Conservation (phyloP, 805 yeast species). For the Candida bentonensis region DNA sequence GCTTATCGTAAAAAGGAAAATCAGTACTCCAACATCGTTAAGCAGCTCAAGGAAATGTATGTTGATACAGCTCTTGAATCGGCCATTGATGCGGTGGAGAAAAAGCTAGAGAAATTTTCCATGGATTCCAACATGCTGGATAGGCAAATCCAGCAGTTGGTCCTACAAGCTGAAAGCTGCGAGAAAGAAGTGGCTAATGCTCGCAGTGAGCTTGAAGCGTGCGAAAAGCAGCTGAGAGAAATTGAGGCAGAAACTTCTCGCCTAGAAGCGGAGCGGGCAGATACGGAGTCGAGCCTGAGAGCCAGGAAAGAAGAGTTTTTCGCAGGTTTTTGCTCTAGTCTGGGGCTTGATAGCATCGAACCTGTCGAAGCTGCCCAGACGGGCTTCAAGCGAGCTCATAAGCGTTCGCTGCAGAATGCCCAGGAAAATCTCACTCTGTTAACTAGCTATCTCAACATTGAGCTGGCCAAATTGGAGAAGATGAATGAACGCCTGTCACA, state of each 20-base stretch:
- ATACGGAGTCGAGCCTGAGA: conserved; percentile 16
- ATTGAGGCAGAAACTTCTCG: not conserved
- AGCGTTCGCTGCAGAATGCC: conserved; percentile 2
- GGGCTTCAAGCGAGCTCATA: conserved; percentile 10
- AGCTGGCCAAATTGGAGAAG: conserved; percentile 6
- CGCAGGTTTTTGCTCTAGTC: conserved; percentile 38
- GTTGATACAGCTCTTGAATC: not conserved
- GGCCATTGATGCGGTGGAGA: not conserved
- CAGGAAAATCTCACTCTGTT: conserved; percentile 23
- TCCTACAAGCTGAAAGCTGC: not conserved
- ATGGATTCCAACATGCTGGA: not conserved
- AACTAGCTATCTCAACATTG: conserved; percentile 8
- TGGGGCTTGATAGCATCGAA: conserved; percentile 40
- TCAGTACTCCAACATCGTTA: not conserved
- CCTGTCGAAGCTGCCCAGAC: conserved; percentile 55
- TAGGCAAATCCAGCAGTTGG: not conserved
- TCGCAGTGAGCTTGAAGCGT: not conserved
- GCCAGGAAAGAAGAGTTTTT: conserved; percentile 12
- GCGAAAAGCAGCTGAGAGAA: not conserved
- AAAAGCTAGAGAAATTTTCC: not conserved
- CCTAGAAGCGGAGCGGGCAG: conserved; percentile 9
- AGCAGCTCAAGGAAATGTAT: conserved; percentile 1
- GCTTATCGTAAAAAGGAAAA: not conserved
- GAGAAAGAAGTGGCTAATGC: conserved; percentile 6
- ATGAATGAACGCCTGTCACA: conserved; percentile 13